phyloP scores from a whole-genome alignment of 2,329 filamentous ascomycete genomes.

The Eutypella sp. region DNA sequence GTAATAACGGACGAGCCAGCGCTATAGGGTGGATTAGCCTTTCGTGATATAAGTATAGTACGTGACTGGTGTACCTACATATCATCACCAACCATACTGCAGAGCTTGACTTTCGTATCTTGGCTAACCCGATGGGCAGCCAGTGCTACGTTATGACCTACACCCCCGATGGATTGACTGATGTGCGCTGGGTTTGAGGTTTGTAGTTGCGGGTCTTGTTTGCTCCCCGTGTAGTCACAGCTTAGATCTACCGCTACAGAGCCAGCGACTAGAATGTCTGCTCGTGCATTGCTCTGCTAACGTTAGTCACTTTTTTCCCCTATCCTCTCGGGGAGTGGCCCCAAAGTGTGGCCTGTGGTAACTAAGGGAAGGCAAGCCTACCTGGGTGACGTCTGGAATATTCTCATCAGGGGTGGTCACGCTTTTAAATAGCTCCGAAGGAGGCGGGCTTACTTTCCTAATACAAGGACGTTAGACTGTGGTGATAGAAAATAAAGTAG shows the following conservation, averaged over 20 bases:
- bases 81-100: constrained; percentile 78
- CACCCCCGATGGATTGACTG: constrained; percentile 79
- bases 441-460: constrained; percentile 16
- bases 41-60: background rate
- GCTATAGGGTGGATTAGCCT: constrained; percentile 29
- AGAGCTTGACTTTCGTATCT: constrained; percentile 60
- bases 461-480: constrained; percentile 14
- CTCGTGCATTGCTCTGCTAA: constrained; percentile 21
- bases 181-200: constrained; percentile 86
- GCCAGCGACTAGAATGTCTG: constrained; percentile 82
- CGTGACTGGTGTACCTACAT: constrained; percentile 39
- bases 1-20: constrained; percentile 70
- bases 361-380: constrained; percentile 10
- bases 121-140: constrained; percentile 68
- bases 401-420: constrained; percentile 10
- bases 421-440: constrained; percentile 4
- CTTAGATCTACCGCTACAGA: constrained; percentile 82
- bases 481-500: constrained; percentile 9
- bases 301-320: constrained; percentile 12
- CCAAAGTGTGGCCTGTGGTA: background rate
- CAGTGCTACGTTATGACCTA: constrained; percentile 86
- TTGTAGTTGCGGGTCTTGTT: constrained; percentile 49
- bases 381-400: constrained; percentile 10
- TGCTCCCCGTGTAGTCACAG: constrained; percentile 61
- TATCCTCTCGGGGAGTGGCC: too few species aligned